Base-by-base conservation (phyloP, 345 rosid genomes). In the Eucalyptus regnans region DNA sequence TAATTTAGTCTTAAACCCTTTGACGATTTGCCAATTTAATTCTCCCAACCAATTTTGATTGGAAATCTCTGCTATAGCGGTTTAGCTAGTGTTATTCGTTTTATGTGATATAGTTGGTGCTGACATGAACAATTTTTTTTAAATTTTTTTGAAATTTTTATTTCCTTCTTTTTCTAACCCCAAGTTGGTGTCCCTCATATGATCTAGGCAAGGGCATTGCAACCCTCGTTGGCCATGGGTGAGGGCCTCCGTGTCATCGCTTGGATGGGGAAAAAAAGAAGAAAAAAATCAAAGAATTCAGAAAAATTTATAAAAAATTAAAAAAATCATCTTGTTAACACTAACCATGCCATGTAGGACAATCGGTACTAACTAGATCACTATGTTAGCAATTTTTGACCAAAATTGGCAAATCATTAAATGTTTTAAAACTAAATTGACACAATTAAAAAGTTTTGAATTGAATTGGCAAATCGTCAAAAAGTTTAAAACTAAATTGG, bases 91-190 rank as follows among this genome's bases (percentile, higher is more conserved):
- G 31, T 62, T 6, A 29, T 13, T 29, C 8, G 0, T 62, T 29
- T 6, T 12, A 3, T 1, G 2, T 62, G 8, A 2, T 7, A 62
- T 0, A 27, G 0, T 27, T 0, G 2, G 12, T 3, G 2, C 15
- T 27, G 6, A 60, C 7, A 27, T 60, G n/a, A 9, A 1, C 4
- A 12, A 5, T 62, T 62, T 62, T 62, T 56, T 27, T 60, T 8
- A 2, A 9, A 23, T 3, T 3, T 27, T 60, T 5, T 2, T 58
- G 3, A 56, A 25, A 10, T 25, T 60, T 27, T 27, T 27, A 9
- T 25, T 22, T 8, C 5, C 0, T 25, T 9, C 9, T 10, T 7
- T 58, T 60, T 60, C 14, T 62, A 27, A 29, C 7, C 68, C 7
- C 4, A 29, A 6, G 68, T 0, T 7, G 0, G 16, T 8, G 4